A percentile compares a stretch with the other conserved stretches of the same genome.
Evolutionary conservation across 108 stramenopile species (phyloP).

Genomic region (Chaetoceros tenuissimus): DNA sequence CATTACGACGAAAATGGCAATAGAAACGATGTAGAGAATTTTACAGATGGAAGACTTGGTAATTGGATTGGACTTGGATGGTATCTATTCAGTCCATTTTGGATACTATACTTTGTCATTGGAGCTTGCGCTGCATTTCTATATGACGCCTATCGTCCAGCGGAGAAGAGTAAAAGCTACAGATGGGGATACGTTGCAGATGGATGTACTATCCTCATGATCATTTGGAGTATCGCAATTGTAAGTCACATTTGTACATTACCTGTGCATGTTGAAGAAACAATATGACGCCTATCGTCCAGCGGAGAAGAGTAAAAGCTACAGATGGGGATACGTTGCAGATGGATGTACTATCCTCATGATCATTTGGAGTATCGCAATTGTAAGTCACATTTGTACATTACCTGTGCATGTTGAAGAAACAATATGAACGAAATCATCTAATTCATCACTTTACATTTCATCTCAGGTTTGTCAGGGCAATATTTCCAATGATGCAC

Average conservation of each 20-base stretch:
- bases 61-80: not conserved
- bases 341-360: conserved; percentile 3
- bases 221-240: conserved; percentile 2
- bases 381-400: too few species aligned
- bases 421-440: not conserved
- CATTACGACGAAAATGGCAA: conserved; percentile 1
- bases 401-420: too few species aligned
- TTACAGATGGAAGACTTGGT: not conserved
- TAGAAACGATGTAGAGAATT: not conserved
- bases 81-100: conserved; percentile 5
- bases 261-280: too few species aligned
- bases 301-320: not conserved
- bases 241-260: too few species aligned
- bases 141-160: conserved; percentile 1
- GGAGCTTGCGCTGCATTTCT: conserved; percentile 2
- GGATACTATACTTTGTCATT: conserved; percentile 5
- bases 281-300: conserved; percentile 1
- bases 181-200: conserved; percentile 5
- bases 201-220: conserved; percentile 1
- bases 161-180: not conserved
- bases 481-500: too few species aligned
- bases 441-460: too few species aligned
- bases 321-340: conserved; percentile 3
- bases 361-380: conserved; percentile 1
- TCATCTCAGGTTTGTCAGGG: conserved; percentile 1